Evolutionary conservation across 106 monocot species (phyloP).

Genomic region (Allium fistulosum): DNA sequence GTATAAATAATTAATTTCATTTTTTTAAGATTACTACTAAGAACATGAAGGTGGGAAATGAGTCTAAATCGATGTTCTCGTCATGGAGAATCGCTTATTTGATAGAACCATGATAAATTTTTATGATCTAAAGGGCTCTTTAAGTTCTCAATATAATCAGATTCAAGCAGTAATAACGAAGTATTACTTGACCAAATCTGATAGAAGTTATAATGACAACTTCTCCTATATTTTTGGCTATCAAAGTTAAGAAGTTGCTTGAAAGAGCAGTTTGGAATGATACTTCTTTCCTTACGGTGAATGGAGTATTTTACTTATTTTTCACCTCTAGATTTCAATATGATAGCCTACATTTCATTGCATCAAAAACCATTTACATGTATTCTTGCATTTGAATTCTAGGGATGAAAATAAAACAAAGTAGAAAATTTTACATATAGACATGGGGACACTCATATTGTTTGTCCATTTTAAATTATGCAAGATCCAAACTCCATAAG

Average conservation of each 20-base stretch:
- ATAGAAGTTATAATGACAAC: slow-evolving; percentile 84
- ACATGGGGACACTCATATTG: too few relatives aligned
- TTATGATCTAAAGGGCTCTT: slow-evolving; percentile 88
- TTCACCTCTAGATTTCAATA: too few relatives aligned
- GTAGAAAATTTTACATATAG: too few relatives aligned
- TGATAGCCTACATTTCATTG: too few relatives aligned
- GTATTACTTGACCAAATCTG: slow-evolving; percentile 79
- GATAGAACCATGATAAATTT: slow-evolving; percentile 52
- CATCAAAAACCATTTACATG: too few relatives aligned
- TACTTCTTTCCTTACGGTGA: slow-evolving; percentile 74
- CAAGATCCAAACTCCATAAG: too few relatives aligned
- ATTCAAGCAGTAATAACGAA: slow-evolving; percentile 69
- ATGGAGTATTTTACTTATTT: slow-evolving; percentile 3
- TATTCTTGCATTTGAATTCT: too few relatives aligned
- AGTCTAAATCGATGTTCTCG: slow-evolving; percentile 66
- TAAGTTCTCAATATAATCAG: slow-evolving; percentile 68
- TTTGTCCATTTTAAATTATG: too few relatives aligned
- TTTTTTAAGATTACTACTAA: slow-evolving; percentile 47
- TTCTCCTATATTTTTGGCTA: slow-evolving; percentile 90
- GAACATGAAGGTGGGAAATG: slow-evolving; percentile 68
- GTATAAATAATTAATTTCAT: neutral
- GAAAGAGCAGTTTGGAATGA: slow-evolving; percentile 98
- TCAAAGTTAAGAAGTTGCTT: slow-evolving; percentile 70
- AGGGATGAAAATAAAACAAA: too few relatives aligned
- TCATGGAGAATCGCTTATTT: slow-evolving; percentile 91